Evolutionary conservation across 768 basidiomycete species (phyloP).

Genomic region (Rhodotorula paludigena): DNA sequence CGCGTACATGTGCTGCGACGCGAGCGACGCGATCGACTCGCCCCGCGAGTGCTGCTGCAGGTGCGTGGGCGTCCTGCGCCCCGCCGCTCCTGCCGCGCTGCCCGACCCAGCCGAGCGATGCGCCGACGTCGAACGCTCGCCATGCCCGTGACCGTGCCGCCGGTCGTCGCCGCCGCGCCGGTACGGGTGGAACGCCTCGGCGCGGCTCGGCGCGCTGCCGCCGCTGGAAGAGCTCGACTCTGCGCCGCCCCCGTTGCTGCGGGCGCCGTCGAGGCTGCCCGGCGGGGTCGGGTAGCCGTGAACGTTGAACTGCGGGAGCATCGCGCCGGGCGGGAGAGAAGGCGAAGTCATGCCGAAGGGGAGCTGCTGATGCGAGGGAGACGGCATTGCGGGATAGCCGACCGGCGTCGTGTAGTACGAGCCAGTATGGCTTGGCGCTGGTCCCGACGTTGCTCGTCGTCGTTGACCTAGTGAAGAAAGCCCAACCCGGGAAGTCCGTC

Average conservation of each 20-base stretch:
- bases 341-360: neutral
- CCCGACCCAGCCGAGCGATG: conserved; percentile 4
- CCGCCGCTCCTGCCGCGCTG: conserved; percentile 5
- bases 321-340: conserved; percentile 26
- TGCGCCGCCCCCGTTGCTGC: conserved; percentile 3
- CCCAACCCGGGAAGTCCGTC: neutral
- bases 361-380: neutral
- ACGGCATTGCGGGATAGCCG: conserved; percentile 11
- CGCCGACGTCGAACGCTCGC: neutral
- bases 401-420: conserved; percentile 14
- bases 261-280: conserved; percentile 16
- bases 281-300: conserved; percentile 37
- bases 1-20: neutral
- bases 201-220: conserved; percentile 1
- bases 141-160: neutral
- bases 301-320: conserved; percentile 20
- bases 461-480: neutral
- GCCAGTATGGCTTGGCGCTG: neutral
- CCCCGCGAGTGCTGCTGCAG: neutral
- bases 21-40: neutral
- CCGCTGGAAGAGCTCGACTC: conserved; percentile 19
- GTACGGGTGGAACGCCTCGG: conserved; percentile 34
- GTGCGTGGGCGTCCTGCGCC: neutral
- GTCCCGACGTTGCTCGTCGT: conserved; percentile 28
- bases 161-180: conserved; percentile 5